Evolutionary conservation across 2,329 filamentous ascomycete genomes (phyloP), one percentile per base, ranked within the genome.

Genomic region (Hymenoscyphus linearis): DNA sequence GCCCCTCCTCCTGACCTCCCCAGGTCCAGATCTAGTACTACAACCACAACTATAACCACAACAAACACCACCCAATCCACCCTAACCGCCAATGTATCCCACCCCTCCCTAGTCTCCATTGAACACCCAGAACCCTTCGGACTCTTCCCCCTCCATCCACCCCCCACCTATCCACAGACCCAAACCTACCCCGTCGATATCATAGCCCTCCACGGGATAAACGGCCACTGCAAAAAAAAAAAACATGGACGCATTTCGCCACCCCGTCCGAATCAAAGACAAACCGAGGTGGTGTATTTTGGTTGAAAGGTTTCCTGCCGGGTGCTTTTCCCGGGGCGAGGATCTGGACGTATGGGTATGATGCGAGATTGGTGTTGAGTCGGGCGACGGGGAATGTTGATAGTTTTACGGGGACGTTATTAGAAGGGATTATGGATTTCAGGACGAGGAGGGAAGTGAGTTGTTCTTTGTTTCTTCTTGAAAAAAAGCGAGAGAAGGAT

Each of bases 271-370:
- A 2, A 34, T 10, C 36, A 1, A 14, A 3, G 25, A 36, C 25
- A 31, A n/a, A n/a, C n/a, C n/a, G n/a, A n/a, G n/a, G n/a, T n/a
- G 55, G 22, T 3, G 22, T 16, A 2, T 18, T 64, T 6, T 68
- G 66, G 65, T 36, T 68, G 3, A 44, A 37, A 5, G 65, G 67
- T 22, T 65, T 63, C 16, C 12, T 66, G 16, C 64, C 62, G 1
- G 26, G 13, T 7, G 55, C 58, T 10, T 60, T 67, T 5, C 64
- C 62, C 3, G 60, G 58, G 0, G 60, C 59, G 4, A 58, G 65
- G n/a, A 55, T 67, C 18, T 65, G 63, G 50, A 58, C 65, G 1
- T 67, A 60, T 55, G 65, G 64, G 14, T 68, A 68, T 12, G 54
- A 62, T 54, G 64, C 66, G 3, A 54, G 60, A 13, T 36, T 65